phyloP scores from a whole-genome alignment of 345 rosid species.

The Linum lewisii region DNA sequence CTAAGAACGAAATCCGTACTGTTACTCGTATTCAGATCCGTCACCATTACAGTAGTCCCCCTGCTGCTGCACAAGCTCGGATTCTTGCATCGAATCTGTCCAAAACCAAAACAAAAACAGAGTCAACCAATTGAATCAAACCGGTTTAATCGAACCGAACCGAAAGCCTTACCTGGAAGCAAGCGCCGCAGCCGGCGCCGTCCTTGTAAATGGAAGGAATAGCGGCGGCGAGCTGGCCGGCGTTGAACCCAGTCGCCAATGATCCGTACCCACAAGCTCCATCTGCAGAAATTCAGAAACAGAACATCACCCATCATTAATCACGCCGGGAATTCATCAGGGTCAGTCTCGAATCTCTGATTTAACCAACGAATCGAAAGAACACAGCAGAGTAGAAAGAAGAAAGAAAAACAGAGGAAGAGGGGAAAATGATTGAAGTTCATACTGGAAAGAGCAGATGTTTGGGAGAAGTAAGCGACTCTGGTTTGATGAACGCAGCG shows the following conservation, averaged over 20 bases:
- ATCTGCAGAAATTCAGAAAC: conserved; percentile 36
- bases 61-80: conserved; percentile 35
- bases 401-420: neutral
- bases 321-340: conserved; percentile 18
- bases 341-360: conserved; percentile 11
- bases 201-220: conserved; percentile 64
- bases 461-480: conserved; percentile 58
- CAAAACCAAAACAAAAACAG: neutral
- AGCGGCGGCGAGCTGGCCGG: conserved; percentile 68
- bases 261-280: conserved; percentile 94
- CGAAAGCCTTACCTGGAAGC: conserved; percentile 47
- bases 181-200: conserved; percentile 87
- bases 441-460: conserved; percentile 61
- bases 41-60: conserved; percentile 60
- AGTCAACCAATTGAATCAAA: neutral
- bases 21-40: conserved; percentile 59
- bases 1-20: conserved; percentile 70
- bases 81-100: conserved; percentile 74
- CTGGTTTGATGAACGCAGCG: conserved; percentile 68
- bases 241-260: conserved; percentile 46
- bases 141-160: neutral
- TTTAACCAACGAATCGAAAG: neutral
- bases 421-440: neutral
- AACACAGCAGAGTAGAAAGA: neutral
- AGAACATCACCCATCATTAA: conserved; percentile 16